Conservation (phyloP, 192 early-diverging fungal genomes). For the Podila verticillata region DNA sequence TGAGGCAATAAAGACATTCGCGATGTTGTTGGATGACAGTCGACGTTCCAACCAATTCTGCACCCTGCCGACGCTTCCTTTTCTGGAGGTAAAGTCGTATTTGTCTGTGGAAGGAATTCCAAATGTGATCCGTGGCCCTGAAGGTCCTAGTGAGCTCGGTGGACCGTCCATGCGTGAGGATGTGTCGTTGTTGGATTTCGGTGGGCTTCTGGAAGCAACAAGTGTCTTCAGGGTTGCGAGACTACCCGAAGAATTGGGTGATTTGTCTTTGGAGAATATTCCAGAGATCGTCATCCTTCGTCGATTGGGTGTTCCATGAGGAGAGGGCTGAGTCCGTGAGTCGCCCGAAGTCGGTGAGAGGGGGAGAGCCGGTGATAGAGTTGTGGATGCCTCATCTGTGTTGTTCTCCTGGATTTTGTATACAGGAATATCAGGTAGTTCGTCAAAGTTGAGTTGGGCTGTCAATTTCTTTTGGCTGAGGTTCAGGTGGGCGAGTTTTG, state of each 20-base stretch:
- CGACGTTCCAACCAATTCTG: conserved; percentile 32
- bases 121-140: background rate
- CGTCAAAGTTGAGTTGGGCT: conserved; percentile 7
- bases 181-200: background rate
- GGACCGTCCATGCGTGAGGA: conserved; percentile 4
- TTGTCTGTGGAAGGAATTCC: background rate
- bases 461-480: conserved; percentile 21
- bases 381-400: background rate
- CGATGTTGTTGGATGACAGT: conserved; percentile 18
- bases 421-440: conserved; percentile 10
- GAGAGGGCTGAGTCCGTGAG: background rate
- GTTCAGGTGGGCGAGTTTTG: conserved; percentile 12
- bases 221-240: conserved; percentile 15
- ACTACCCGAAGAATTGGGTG: background rate
- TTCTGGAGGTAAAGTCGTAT: background rate
- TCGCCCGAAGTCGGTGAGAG: background rate
- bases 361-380: background rate
- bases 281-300: conserved; percentile 20
- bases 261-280: conserved; percentile 34
- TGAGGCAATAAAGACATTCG: conserved; percentile 10
- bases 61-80: conserved; percentile 16
- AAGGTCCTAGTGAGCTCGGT: background rate
- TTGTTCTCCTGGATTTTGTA: background rate
- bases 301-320: background rate
- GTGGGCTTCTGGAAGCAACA: conserved; percentile 13